These are phyloP conservation scores for Davidsoniella virescens DNA, from an alignment of 2,329 filamentous ascomycete genomes.

Conservation along the genomic window DNA sequence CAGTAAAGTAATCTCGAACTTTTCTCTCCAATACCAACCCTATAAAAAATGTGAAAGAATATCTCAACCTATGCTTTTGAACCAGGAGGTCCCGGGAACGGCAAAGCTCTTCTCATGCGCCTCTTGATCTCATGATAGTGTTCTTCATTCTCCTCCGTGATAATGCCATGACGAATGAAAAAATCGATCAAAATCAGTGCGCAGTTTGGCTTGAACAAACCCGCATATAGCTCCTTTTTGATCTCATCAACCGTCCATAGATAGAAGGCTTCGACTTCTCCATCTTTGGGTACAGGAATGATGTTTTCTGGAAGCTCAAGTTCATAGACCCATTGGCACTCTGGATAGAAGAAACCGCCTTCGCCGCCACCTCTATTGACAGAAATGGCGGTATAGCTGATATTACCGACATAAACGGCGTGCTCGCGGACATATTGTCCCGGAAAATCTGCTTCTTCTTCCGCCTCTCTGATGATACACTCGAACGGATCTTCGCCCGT, in stretches of 20 bases:
- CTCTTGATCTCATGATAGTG: conserved; percentile 60
- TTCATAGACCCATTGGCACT: conserved; percentile 85
- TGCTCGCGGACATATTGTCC: conserved; percentile 48
- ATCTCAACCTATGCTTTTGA: conserved; percentile 2
- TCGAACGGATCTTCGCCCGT: conserved; percentile 68
- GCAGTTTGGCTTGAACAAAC: conserved; percentile 88
- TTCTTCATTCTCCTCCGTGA: conserved; percentile 64
- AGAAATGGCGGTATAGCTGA: conserved; percentile 76
- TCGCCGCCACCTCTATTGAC: conserved; percentile 27
- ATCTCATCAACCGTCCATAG: conserved; percentile 66
- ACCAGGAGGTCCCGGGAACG: conserved; percentile 47
- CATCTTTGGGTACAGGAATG: conserved; percentile 62
- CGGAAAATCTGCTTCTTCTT: conserved; percentile 74
- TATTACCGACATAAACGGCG: conserved; percentile 45
- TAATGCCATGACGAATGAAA: conserved; percentile 66
- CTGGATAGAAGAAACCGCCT: conserved; percentile 67
- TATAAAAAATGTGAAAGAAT: conserved; percentile 6
- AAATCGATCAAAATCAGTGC: conserved; percentile 75
- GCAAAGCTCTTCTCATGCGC: conserved; percentile 61
- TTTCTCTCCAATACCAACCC: not conserved
- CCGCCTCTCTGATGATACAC: conserved; percentile 68
- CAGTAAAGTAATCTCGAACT: no score
- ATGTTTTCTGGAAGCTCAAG: conserved; percentile 56
- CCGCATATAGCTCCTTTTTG: conserved; percentile 47
- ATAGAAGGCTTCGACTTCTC: conserved; percentile 75